Conservation (phyloP, 1,284 basidiomycete species). For the Microbotryum scabiosae region DNA sequence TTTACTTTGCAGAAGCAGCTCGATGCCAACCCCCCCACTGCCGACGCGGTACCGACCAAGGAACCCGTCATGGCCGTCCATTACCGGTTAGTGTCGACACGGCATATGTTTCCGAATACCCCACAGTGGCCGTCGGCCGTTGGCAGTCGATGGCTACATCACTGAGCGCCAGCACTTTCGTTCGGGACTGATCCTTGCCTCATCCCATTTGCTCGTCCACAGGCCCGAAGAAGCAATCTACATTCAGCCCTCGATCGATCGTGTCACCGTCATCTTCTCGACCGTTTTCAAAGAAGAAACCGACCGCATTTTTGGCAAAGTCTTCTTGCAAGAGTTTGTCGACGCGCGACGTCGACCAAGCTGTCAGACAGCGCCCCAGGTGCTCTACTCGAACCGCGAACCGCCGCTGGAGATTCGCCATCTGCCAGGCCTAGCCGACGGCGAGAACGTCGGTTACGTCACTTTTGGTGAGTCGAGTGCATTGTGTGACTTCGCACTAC, state of each 20-base stretch:
- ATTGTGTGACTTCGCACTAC: not conserved
- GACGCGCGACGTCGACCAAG: conserved; percentile 87
- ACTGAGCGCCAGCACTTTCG: not conserved
- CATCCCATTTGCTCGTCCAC: not conserved
- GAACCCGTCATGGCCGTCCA: conserved; percentile 86
- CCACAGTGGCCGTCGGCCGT: too few species aligned
- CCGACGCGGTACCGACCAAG: conserved; percentile 48
- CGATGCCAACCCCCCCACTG: conserved; percentile 49
- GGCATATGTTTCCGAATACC: too few species aligned
- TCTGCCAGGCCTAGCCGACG: conserved; percentile 63
- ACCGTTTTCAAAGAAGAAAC: conserved; percentile 97
- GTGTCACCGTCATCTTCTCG: conserved; percentile 95
- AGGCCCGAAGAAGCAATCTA: conserved; percentile 91
- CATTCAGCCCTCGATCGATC: conserved; percentile 82
- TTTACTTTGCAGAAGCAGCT: conserved; percentile 81
- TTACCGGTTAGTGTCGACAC: conserved; percentile 52
- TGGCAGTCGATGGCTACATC: not conserved
- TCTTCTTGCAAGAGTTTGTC: conserved; percentile 99
- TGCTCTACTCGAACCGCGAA: conserved; percentile 91
- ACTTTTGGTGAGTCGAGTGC: conserved; percentile 59
- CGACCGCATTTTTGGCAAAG: conserved; percentile 90
- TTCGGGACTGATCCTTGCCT: not conserved
- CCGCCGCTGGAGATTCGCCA: conserved; percentile 92
- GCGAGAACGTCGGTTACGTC: conserved; percentile 93
- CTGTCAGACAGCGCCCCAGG: conserved; percentile 95